phyloP scores from a whole-genome alignment of 805 yeast genomes.

The Sugiyamaella smithiae region DNA sequence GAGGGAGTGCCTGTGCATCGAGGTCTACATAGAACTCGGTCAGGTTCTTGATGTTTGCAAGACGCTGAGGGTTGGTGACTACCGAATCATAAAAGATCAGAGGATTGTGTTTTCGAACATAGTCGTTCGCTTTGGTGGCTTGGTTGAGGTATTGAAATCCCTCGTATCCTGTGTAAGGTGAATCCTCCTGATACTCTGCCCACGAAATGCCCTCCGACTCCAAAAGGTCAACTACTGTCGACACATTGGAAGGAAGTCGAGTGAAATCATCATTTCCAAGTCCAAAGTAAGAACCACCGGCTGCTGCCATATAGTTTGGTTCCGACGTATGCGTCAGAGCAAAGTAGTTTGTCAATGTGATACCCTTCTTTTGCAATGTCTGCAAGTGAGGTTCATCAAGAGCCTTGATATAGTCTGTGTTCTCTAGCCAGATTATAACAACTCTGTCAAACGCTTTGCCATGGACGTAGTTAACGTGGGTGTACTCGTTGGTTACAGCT shows the following conservation, averaged over 20 bases:
- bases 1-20: constrained; percentile 43
- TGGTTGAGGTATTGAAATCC: constrained; percentile 48
- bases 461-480: constrained; percentile 36
- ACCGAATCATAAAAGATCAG: constrained; percentile 43
- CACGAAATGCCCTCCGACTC: constrained; percentile 47
- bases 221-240: constrained; percentile 47
- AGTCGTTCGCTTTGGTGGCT: constrained; percentile 43
- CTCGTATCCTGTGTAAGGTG: constrained; percentile 51
- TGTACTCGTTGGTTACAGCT: constrained; percentile 30
- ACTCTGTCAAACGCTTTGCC: constrained; percentile 44
- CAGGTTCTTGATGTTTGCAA: constrained; percentile 47
- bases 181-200: constrained; percentile 54
- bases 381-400: constrained; percentile 43
- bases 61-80: constrained; percentile 36
- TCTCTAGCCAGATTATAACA: constrained; percentile 49
- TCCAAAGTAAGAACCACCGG: constrained; percentile 51
- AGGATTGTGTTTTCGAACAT: constrained; percentile 54
- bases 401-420: constrained; percentile 51
- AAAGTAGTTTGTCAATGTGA: constrained; percentile 50
- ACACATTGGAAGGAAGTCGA: constrained; percentile 45
- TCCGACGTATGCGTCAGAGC: constrained; percentile 53
- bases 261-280: constrained; percentile 47
- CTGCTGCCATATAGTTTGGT: constrained; percentile 52
- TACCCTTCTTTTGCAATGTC: constrained; percentile 44
- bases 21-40: constrained; percentile 44